A percentile compares a stretch with the other conserved stretches of the same genome.
phyloP scores from a whole-genome alignment of 768 basidiomycete species.

The Bullera alba region DNA sequence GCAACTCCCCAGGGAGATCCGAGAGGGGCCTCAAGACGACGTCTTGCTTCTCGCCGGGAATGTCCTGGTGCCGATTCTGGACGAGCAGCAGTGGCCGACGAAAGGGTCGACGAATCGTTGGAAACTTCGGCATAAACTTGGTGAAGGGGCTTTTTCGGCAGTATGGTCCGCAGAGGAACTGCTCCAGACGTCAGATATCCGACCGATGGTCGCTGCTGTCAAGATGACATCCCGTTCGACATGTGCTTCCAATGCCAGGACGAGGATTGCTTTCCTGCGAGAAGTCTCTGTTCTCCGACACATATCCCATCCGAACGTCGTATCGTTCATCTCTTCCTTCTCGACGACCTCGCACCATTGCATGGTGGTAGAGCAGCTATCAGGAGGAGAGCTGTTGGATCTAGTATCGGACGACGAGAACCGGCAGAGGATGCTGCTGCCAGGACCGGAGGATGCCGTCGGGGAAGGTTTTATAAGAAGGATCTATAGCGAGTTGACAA shows the following conservation, averaged over 20 bases:
- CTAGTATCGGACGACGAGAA: conserved; percentile 54
- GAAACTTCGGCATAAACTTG: conserved; percentile 32
- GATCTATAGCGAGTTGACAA: conserved; percentile 68
- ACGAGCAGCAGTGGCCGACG: conserved; percentile 1
- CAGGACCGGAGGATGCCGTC: conserved; percentile 14
- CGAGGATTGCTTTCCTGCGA: conserved; percentile 67
- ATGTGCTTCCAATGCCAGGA: conserved; percentile 59
- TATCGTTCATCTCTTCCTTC: conserved; percentile 63
- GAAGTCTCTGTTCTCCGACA: conserved; percentile 80
- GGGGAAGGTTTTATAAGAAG: conserved; percentile 53
- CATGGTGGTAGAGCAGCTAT: conserved; percentile 67
- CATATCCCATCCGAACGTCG: conserved; percentile 73
- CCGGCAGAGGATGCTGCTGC: conserved; percentile 46
- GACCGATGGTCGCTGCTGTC: conserved; percentile 50
- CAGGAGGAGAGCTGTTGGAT: conserved; percentile 74
- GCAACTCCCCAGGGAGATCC: conserved; percentile 9
- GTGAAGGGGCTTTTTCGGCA: conserved; percentile 44
- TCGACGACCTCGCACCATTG: conserved; percentile 67
- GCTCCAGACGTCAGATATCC: not conserved
- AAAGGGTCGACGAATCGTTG: conserved; percentile 6
- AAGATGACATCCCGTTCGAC: conserved; percentile 53
- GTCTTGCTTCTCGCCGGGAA: conserved; percentile 1
- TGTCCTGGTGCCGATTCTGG: conserved; percentile 3
- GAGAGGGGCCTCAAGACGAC: conserved; percentile 7
- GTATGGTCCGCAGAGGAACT: conserved; percentile 35